phyloP scores from a whole-genome alignment of 345 rosid species.

The Aegle marmelos region DNA sequence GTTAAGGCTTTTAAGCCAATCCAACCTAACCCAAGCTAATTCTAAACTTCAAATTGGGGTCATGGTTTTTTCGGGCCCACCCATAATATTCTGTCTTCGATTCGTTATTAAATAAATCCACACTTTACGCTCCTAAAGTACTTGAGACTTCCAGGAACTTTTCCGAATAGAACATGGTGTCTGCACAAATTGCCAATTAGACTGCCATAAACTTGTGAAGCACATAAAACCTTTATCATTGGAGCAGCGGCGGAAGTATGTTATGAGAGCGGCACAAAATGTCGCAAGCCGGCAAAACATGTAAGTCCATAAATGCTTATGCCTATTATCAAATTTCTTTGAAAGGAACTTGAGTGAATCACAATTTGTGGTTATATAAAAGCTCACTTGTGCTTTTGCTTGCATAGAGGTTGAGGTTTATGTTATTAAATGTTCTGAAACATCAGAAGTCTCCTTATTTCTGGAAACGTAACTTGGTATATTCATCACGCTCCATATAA shows the following conservation, averaged over 20 bases:
- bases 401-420: not conserved
- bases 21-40: no score
- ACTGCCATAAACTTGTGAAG: conserved; percentile 82
- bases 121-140: not conserved
- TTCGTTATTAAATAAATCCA: not conserved
- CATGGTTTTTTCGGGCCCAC: no score
- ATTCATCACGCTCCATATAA: not conserved
- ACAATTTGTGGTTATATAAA: not conserved
- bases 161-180: conserved; percentile 80
- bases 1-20: no score
- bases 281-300: conserved; percentile 57
- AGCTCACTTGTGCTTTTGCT: not conserved
- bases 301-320: conserved; percentile 42
- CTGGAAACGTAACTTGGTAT: conserved; percentile 1
- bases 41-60: no score
- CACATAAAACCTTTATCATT: conserved; percentile 63
- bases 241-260: conserved; percentile 54
- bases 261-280: conserved; percentile 63
- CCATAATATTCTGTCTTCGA: not conserved
- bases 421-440: not conserved
- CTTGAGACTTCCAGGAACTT: conserved; percentile 62
- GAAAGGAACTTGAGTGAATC: not conserved
- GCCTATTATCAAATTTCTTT: conserved; percentile 1
- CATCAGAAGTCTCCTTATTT: not conserved
- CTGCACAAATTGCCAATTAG: conserved; percentile 78